Conservation (phyloP, 225 moss, liverwort and hornwort species). For the Sphagnum contortum region DNA sequence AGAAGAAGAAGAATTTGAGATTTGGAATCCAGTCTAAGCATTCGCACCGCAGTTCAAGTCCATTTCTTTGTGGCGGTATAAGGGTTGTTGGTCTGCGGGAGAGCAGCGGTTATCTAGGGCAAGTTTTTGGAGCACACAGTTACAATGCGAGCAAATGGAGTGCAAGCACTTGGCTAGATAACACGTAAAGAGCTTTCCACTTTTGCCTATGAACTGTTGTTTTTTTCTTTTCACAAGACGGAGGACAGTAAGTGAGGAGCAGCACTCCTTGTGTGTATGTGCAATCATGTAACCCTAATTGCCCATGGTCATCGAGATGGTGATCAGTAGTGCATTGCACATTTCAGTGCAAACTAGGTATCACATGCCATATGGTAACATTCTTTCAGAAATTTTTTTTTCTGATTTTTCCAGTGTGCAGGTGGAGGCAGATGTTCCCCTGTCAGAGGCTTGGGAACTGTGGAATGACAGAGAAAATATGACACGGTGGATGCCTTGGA, state of each 20-base stretch:
- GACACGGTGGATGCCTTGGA: conserved; percentile 98
- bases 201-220: not conserved
- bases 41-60: too few relatives aligned
- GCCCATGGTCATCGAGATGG: not conserved
- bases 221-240: not conserved
- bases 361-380: not conserved
- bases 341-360: not conserved
- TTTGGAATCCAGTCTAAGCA: too few relatives aligned
- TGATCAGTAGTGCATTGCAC: not conserved
- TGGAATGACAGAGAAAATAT: conserved; percentile 86
- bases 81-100: conserved; percentile 18
- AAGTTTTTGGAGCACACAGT: conserved; percentile 11
- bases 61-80: not conserved
- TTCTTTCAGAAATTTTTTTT: not conserved
- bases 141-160: conserved; percentile 31
- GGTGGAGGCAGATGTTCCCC: conserved; percentile 79
- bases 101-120: conserved; percentile 16
- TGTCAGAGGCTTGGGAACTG: conserved; percentile 81
- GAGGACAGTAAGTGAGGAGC: too few relatives aligned
- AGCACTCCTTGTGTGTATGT: not conserved
- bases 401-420: conserved; percentile 41
- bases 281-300: not conserved
- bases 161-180: conserved; percentile 63
- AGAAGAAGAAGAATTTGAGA: too few relatives aligned
- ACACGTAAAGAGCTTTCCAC: conserved; percentile 28